Evolutionary conservation across 176 grass and related monocot species (phyloP).

Genomic region (Oryza brachyantha): DNA sequence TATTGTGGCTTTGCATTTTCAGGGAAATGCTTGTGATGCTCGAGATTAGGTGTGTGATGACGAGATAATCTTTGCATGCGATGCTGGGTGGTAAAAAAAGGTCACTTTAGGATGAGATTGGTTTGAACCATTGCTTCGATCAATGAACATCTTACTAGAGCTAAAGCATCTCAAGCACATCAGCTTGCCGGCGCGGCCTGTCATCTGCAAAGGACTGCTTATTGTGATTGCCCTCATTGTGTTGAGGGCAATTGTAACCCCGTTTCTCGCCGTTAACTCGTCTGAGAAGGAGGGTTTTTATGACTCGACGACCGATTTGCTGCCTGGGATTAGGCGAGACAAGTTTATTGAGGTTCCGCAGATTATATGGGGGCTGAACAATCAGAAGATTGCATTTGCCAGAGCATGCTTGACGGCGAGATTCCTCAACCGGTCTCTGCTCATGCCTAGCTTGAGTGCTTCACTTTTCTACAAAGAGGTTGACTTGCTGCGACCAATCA

Average conservation of each 20-base stretch:
- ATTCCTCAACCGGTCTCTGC: constrained; percentile 82
- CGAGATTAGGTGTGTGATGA: not conserved
- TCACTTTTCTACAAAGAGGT: constrained; percentile 97
- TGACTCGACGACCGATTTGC: constrained; percentile 39
- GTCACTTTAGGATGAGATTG: constrained; percentile 23
- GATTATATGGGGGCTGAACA: constrained; percentile 99
- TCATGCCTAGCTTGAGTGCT: constrained; percentile 96
- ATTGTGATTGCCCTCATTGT: constrained; percentile 52
- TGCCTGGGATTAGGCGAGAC: constrained; percentile 50
- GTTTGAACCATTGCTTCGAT: constrained; percentile 27
- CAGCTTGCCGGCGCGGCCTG: constrained; percentile 42
- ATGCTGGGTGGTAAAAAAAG: not conserved
- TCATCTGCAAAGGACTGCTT: constrained; percentile 54
- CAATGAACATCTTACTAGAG: constrained; percentile 44
- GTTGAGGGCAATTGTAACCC: constrained; percentile 52
- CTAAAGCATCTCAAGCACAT: constrained; percentile 52
- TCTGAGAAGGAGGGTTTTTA: constrained; percentile 53
- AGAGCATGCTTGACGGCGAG: constrained; percentile 83
- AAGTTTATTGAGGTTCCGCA: constrained; percentile 92
- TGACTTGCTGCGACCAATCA: constrained; percentile 79
- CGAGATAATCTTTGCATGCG: not conserved
- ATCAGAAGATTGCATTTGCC: constrained; percentile 95
- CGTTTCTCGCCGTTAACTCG: constrained; percentile 53
- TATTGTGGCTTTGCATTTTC: not conserved
- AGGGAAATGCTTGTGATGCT: not conserved